Evolutionary conservation across 164 flowering plant genomes (phyloP).

Genomic region (Magnolia changhungtana): DNA sequence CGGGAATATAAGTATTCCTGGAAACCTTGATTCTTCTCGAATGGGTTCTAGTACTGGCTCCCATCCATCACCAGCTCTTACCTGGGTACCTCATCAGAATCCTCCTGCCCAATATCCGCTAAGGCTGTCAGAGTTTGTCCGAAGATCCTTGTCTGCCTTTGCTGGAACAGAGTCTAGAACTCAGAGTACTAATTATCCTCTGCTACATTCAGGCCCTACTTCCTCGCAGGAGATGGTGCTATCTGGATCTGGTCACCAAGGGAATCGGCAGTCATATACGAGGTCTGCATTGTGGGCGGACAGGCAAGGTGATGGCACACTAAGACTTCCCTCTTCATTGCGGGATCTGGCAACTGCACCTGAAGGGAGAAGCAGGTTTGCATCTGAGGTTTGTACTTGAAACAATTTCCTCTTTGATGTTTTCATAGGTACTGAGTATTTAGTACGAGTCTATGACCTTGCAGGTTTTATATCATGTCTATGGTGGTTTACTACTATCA

Average conservation of each 20-base stretch:
- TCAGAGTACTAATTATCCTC: constrained; percentile 26
- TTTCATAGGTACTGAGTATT: neutral
- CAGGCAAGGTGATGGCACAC: constrained; percentile 56
- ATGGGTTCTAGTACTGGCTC: constrained; percentile 34
- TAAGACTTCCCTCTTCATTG: constrained; percentile 50
- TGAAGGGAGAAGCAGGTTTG: constrained; percentile 71
- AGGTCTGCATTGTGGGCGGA: constrained; percentile 58
- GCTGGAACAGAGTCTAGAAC: constrained; percentile 43
- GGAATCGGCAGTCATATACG: constrained; percentile 31
- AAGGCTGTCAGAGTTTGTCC: constrained; percentile 59
- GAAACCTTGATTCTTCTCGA: constrained; percentile 49
- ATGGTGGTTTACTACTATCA: neutral
- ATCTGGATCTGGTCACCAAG: constrained; percentile 43
- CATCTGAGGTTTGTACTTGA: constrained; percentile 67
- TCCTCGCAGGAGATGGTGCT: constrained; percentile 36
- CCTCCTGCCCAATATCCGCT: constrained; percentile 37
- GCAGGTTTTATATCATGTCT: neutral
- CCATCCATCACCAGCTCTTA: constrained; percentile 35
- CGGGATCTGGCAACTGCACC: constrained; percentile 48
- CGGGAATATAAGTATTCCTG: constrained; percentile 32
- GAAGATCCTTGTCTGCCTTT: constrained; percentile 47
- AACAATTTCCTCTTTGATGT: neutral
- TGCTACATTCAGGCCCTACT: constrained; percentile 28
- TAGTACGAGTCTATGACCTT: neutral
- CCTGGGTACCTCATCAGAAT: constrained; percentile 38